Evolutionary conservation across 495 filamentous ascomycete genomes (phyloP).

Genomic region (Friedmanniomyces endolithicus): DNA sequence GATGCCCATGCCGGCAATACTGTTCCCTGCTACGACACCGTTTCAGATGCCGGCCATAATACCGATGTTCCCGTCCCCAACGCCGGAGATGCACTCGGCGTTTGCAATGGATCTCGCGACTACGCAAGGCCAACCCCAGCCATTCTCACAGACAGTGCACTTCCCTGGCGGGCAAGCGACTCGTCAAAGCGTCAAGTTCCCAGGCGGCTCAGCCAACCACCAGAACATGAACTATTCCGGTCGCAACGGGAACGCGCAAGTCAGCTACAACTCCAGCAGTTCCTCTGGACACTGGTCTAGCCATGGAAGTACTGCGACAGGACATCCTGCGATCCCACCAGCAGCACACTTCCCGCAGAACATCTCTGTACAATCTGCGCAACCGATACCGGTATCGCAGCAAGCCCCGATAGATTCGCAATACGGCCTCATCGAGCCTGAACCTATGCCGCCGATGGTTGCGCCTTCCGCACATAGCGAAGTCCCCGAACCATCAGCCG

Average conservation of each 20-base stretch:
- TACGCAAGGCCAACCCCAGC: background rate
- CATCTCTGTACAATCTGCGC: background rate
- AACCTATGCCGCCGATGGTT: background rate
- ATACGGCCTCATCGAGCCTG: background rate
- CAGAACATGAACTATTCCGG: background rate
- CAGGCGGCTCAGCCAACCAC: background rate
- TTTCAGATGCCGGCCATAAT: background rate
- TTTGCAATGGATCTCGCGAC: background rate
- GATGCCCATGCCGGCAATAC: background rate
- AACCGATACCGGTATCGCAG: background rate
- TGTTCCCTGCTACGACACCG: background rate
- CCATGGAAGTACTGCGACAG: background rate
- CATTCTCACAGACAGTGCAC: background rate
- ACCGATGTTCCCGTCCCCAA: too few relatives aligned
- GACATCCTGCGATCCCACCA: background rate
- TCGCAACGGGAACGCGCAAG: background rate
- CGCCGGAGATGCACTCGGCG: too few relatives aligned
- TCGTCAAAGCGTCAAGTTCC: background rate
- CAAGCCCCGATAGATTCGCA: background rate
- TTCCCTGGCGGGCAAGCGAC: background rate
- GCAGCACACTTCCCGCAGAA: background rate
- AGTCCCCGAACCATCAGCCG: too few relatives aligned
- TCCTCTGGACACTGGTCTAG: background rate
- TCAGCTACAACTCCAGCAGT: constrained; percentile 5
- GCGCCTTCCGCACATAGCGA: too few relatives aligned